Percentiles rank a stretch among this genome's conserved stretches.
These are phyloP conservation scores for Trichoderma oligosporum DNA, from an alignment of 2,329 filamentous ascomycete species.

Conservation along the genomic window DNA sequence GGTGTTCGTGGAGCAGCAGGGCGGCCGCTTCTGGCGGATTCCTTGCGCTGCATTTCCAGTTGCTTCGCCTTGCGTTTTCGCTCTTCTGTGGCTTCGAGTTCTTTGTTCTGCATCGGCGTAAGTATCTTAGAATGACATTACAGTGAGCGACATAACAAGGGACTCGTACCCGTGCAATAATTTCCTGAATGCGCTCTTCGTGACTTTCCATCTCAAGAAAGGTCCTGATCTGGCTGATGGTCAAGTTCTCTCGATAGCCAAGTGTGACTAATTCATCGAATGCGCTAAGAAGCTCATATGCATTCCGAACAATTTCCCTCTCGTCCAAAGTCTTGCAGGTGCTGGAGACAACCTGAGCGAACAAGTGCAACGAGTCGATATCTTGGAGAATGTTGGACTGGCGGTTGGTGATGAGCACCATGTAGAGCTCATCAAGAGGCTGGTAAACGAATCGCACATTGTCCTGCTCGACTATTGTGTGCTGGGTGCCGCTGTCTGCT, in stretches of 20 bases:
- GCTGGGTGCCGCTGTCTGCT: slow-evolving; percentile 90
- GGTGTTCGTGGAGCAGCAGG: slow-evolving; percentile 66
- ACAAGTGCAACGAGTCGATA: slow-evolving; percentile 96
- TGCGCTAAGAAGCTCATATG: slow-evolving; percentile 91
- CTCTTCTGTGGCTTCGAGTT: slow-evolving; percentile 95
- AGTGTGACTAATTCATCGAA: slow-evolving; percentile 97
- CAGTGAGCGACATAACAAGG: background rate
- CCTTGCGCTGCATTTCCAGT: slow-evolving; percentile 97
- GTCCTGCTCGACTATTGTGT: slow-evolving; percentile 98
- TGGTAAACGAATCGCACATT: slow-evolving; percentile 99
- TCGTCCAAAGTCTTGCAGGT: slow-evolving; percentile 96
- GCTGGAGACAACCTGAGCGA: slow-evolving; percentile 93
- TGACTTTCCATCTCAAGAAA: slow-evolving; percentile 99
- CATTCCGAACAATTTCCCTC: slow-evolving; percentile 89
- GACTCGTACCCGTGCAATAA: slow-evolving; percentile 73
- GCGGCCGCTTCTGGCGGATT: slow-evolving; percentile 75
- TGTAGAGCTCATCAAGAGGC: slow-evolving; percentile 97
- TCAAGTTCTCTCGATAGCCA: slow-evolving; percentile 94
- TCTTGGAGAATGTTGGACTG: slow-evolving; percentile 99
- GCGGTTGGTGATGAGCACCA: slow-evolving; percentile 98
- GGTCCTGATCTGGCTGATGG: slow-evolving; percentile 95
- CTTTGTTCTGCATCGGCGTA: slow-evolving; percentile 71
- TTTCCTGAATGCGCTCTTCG: slow-evolving; percentile 98
- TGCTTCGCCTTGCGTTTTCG: slow-evolving; percentile 98
- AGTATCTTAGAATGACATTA: slow-evolving; percentile 22